Conservation (phyloP, 768 basidiomycete genomes). For the Russula olivacea region DNA sequence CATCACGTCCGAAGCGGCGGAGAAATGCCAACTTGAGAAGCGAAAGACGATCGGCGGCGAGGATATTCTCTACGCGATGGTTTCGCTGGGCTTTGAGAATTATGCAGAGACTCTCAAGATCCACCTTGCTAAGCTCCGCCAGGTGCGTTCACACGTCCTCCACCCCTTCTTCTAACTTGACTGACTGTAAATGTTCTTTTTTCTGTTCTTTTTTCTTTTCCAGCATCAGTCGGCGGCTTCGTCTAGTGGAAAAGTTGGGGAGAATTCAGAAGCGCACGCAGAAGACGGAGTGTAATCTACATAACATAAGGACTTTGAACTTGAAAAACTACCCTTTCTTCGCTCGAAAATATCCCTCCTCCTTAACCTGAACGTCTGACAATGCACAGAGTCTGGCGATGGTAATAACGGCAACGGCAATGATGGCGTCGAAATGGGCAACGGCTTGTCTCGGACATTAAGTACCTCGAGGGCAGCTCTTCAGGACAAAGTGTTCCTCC, state of each 20-base stretch:
- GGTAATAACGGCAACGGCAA: no score
- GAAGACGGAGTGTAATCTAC: slow-evolving; percentile 8
- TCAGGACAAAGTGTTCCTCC: no score
- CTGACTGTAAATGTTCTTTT: neutral
- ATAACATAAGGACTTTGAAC: no score
- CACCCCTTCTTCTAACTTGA: no score
- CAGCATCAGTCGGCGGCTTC: slow-evolving; percentile 25
- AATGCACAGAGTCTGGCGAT: no score
- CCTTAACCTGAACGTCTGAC: no score
- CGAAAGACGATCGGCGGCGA: slow-evolving; percentile 97
- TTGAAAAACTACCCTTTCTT: no score
- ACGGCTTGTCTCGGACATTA: no score
- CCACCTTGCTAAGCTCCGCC: slow-evolving; percentile 83
- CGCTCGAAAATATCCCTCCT: no score
- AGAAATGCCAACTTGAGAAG: slow-evolving; percentile 91
- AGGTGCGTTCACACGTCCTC: slow-evolving; percentile 41
- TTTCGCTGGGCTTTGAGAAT: slow-evolving; percentile 87
- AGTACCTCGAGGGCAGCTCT: no score
- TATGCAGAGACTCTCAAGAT: slow-evolving; percentile 91
- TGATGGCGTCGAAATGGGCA: no score
- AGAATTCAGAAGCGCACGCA: slow-evolving; percentile 10
- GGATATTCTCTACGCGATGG: slow-evolving; percentile 95
- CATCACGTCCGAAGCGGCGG: slow-evolving; percentile 95
- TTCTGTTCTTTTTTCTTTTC: neutral
- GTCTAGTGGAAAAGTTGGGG: slow-evolving; percentile 23